Percentiles rank a stretch among this genome's conserved stretches.
These are phyloP conservation scores for Saccharomyces jurei DNA, from an alignment of 805 yeast genomes.

Conservation along the genomic window DNA sequence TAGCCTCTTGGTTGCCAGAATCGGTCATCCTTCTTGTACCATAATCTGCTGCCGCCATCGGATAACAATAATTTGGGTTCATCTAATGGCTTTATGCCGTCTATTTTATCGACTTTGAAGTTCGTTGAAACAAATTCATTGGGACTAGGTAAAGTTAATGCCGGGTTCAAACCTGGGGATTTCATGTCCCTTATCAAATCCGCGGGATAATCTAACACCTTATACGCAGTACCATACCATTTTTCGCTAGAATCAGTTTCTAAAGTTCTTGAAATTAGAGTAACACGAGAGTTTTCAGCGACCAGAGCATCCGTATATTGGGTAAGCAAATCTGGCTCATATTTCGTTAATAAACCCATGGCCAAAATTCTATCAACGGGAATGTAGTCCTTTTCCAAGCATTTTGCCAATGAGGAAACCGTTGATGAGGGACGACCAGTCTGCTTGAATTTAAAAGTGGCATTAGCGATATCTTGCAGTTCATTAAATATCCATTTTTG, in stretches of 20 bases:
- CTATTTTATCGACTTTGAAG: conserved; percentile 49
- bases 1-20: conserved; percentile 84
- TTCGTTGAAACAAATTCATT: conserved; percentile 79
- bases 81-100: conserved; percentile 29
- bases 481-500: conserved; percentile 79
- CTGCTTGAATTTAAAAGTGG: conserved; percentile 73
- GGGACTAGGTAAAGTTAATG: conserved; percentile 55
- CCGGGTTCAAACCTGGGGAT: conserved; percentile 24
- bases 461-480: conserved; percentile 54
- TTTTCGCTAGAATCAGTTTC: conserved; percentile 50
- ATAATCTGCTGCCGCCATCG: conserved; percentile 45
- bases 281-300: conserved; percentile 52
- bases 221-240: conserved; percentile 89
- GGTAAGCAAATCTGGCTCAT: conserved; percentile 45
- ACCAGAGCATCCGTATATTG: conserved; percentile 43
- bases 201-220: conserved; percentile 37
- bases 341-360: conserved; percentile 47
- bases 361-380: conserved; percentile 63
- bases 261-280: conserved; percentile 45
- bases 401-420: conserved; percentile 58
- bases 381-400: conserved; percentile 47
- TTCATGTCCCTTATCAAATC: conserved; percentile 32
- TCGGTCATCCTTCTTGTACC: conserved; percentile 88
- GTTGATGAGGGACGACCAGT: conserved; percentile 65
- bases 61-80: conserved; percentile 58